phyloP scores from a whole-genome alignment of 179 eudicot genomes.

The Actinidia arguta region DNA sequence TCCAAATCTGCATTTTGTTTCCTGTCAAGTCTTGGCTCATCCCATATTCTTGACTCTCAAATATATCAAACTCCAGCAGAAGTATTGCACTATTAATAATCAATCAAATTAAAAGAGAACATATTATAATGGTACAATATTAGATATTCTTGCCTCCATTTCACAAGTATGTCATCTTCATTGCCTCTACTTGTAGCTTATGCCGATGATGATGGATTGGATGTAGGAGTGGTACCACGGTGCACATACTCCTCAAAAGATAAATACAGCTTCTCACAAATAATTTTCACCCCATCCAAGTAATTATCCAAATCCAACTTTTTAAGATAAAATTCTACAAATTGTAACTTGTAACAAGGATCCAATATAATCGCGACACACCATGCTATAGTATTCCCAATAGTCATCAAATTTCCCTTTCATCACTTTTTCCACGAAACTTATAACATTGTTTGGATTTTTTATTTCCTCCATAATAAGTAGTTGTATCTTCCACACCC shows the following conservation, averaged over 20 bases:
- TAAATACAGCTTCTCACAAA: neutral
- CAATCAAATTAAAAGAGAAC: no score
- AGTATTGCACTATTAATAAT: no score
- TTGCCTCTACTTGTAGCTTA: neutral
- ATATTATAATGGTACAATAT: neutral
- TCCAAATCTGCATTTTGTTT: neutral
- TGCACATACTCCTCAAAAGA: neutral
- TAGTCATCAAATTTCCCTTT: neutral
- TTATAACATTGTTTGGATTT: neutral
- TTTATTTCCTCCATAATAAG: neutral
- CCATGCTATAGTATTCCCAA: neutral
- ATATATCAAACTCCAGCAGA: neutral
- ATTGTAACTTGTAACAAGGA: neutral
- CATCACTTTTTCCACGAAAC: neutral
- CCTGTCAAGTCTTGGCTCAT: neutral
- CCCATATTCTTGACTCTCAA: neutral
- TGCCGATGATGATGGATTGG: neutral
- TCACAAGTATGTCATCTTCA: neutral
- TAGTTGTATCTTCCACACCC: neutral
- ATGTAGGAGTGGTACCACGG: neutral
- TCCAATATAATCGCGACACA: neutral
- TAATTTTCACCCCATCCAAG: neutral
- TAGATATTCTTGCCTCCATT: neutral
- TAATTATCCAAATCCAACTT: neutral
- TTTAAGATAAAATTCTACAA: slow-evolving; percentile 1